These are phyloP conservation scores for Scheffersomyces insectosa DNA, from an alignment of 1,139 yeast species.

Conservation along the genomic window DNA sequence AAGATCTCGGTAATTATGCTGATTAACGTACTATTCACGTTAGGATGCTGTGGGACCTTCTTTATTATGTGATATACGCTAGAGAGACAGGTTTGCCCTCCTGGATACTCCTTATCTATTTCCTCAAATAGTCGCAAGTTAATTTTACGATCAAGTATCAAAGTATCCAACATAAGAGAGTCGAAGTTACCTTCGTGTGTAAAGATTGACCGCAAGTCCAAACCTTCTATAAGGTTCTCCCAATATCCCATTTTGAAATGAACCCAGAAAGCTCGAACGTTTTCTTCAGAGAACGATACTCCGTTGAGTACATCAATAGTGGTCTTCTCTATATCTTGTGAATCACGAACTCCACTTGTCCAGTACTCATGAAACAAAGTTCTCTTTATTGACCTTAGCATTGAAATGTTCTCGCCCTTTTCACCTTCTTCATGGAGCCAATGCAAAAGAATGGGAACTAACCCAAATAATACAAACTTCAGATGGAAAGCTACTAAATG, in stretches of 20 bases:
- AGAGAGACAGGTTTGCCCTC: slow-evolving; percentile 1
- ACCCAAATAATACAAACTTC: slow-evolving; percentile 27
- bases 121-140: slow-evolving; percentile 4
- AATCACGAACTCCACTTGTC: slow-evolving; percentile 23
- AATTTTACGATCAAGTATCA: slow-evolving; percentile 16
- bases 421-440: slow-evolving; percentile 34
- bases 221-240: slow-evolving; percentile 21
- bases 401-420: slow-evolving; percentile 2
- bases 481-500: slow-evolving; percentile 37
- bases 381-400: slow-evolving; percentile 10
- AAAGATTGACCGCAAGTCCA: slow-evolving; percentile 12
- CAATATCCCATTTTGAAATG: slow-evolving; percentile 32
- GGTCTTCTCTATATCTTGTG: slow-evolving; percentile 10
- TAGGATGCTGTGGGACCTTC: slow-evolving; percentile 23
- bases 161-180: slow-evolving; percentile 19
- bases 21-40: slow-evolving; percentile 25
- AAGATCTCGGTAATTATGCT: slow-evolving; percentile 11
- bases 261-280: slow-evolving; percentile 27
- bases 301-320: slow-evolving; percentile 20
- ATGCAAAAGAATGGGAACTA: slow-evolving; percentile 38
- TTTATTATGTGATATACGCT: slow-evolving; percentile 15
- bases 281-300: slow-evolving; percentile 7
- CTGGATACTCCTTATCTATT: neutral
- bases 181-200: slow-evolving; percentile 10
- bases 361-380: slow-evolving; percentile 30